Conservation (phyloP, 2,329 filamentous ascomycete species). For the Verruconis gallopava region DNA sequence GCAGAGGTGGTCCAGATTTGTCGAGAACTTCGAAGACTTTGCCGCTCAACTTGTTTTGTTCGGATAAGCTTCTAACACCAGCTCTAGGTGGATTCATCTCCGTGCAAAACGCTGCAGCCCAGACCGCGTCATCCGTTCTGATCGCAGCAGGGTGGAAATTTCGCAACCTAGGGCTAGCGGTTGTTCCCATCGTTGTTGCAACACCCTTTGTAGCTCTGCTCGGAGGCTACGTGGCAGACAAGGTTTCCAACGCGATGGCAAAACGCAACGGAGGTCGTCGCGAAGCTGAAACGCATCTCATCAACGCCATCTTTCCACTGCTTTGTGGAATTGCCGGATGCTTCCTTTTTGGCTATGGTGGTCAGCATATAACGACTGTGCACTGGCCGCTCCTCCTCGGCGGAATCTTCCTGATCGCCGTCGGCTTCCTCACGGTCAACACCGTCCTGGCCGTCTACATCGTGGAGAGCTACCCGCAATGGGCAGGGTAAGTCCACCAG, state of each 20-base stretch:
- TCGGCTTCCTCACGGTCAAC: constrained; percentile 19
- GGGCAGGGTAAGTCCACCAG: constrained; percentile 15
- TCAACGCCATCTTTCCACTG: constrained; percentile 18
- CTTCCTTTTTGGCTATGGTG: constrained; percentile 18
- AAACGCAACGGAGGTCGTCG: constrained; percentile 16
- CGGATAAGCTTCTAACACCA: no score
- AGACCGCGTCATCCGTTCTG: constrained; percentile 17
- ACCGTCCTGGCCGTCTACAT: constrained; percentile 21
- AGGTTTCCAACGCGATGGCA: constrained; percentile 17
- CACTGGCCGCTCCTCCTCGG: constrained; percentile 17
- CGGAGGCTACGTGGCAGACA: constrained; percentile 17
- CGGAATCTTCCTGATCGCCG: constrained; percentile 18
- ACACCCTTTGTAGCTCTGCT: constrained; percentile 15
- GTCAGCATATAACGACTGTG: constrained; percentile 12
- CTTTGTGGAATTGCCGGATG: constrained; percentile 16
- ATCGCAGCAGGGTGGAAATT: constrained; percentile 16
- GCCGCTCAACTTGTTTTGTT: no score
- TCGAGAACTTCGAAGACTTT: no score
- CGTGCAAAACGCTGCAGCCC: constrained; percentile 15
- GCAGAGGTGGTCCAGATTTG: no score
- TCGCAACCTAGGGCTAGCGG: constrained; percentile 15
- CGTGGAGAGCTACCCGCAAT: constrained; percentile 20
- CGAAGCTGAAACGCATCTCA: constrained; percentile 18
- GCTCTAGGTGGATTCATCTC: no score
- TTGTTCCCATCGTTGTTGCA: constrained; percentile 17